Evolutionary conservation across 2,329 filamentous ascomycete genomes (phyloP).

Genomic region (Tothia fuscella): DNA sequence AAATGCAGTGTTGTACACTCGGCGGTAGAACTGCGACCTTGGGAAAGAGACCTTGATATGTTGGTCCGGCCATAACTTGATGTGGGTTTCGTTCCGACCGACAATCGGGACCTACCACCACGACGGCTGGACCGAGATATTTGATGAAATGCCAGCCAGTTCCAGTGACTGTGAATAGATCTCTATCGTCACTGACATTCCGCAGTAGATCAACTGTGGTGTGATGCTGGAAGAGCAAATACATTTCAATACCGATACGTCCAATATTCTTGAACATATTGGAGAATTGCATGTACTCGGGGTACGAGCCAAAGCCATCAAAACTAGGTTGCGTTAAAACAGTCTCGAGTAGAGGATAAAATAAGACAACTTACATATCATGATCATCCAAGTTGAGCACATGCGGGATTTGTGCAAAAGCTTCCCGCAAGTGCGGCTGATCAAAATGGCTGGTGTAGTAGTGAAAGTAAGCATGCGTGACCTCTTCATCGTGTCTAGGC

Average conservation of each 20-base stretch:
- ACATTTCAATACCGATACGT: constrained; percentile 92
- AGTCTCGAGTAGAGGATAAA: background rate
- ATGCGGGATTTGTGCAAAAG: constrained; percentile 94
- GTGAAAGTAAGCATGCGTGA: constrained; percentile 93
- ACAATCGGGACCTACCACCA: constrained; percentile 81
- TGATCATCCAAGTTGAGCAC: constrained; percentile 90
- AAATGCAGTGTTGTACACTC: constrained; percentile 90
- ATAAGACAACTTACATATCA: constrained; percentile 66
- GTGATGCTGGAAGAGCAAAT: constrained; percentile 94
- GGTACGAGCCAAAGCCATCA: constrained; percentile 93
- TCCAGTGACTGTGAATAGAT: constrained; percentile 95
- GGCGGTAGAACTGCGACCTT: constrained; percentile 85
- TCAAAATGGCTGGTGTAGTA: constrained; percentile 99
- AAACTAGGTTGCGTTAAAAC: constrained; percentile 46
- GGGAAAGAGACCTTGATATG: constrained; percentile 93
- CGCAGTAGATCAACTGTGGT: constrained; percentile 88
- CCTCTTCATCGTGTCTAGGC: constrained; percentile 87
- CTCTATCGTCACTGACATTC: constrained; percentile 74
- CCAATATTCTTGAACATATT: constrained; percentile 98
- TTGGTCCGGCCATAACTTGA: constrained; percentile 89
- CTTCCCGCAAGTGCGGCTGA: constrained; percentile 85
- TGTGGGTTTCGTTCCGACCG: constrained; percentile 81
- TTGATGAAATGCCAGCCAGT: constrained; percentile 98
- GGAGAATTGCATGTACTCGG: constrained; percentile 95
- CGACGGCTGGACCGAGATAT: constrained; percentile 81